phyloP scores from a whole-genome alignment of 1,284 basidiomycete species.

The Ustilago hordei region DNA sequence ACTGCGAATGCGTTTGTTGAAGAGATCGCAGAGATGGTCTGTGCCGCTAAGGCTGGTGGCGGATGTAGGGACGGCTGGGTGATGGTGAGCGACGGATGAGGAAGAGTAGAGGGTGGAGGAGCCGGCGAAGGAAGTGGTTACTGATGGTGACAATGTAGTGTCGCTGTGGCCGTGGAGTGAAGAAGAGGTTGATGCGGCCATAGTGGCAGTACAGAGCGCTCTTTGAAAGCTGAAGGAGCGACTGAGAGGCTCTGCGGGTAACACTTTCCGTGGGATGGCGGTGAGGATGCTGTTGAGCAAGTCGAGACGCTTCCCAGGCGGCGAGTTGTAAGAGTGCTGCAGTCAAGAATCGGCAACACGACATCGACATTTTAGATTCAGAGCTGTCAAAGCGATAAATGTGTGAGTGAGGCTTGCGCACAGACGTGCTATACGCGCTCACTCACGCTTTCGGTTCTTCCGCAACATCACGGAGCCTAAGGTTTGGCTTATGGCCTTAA shows the following conservation, averaged over 20 bases:
- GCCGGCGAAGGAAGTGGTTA: slow-evolving; percentile 14
- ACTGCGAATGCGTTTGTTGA: slow-evolving; percentile 47
- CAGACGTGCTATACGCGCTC: slow-evolving; percentile 6
- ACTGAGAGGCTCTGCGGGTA: background rate
- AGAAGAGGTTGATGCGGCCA: slow-evolving; percentile 23
- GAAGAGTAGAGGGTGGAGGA: slow-evolving; percentile 23
- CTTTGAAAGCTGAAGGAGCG: background rate
- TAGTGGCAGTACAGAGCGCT: slow-evolving; percentile 1
- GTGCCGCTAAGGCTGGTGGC: slow-evolving; percentile 19
- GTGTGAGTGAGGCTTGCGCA: background rate
- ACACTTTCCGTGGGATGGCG: no score
- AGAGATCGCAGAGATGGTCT: slow-evolving; percentile 38
- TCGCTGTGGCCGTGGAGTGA: slow-evolving; percentile 11
- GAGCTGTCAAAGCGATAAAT: background rate
- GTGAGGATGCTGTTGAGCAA: background rate
- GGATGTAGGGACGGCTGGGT: background rate
- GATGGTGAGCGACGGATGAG: background rate
- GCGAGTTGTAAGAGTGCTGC: background rate
- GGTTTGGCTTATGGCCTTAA: background rate
- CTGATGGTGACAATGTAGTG: slow-evolving; percentile 15
- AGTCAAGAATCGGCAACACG: background rate
- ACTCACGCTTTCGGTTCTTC: background rate
- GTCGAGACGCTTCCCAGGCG: no score
- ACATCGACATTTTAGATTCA: no score
- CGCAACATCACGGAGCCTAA: background rate